Percentiles rank a stretch among this genome's conserved stretches.
These are phyloP conservation scores for Stachybotrys chartarum DNA, from an alignment of 2,329 filamentous ascomycete genomes.

Conservation along the genomic window DNA sequence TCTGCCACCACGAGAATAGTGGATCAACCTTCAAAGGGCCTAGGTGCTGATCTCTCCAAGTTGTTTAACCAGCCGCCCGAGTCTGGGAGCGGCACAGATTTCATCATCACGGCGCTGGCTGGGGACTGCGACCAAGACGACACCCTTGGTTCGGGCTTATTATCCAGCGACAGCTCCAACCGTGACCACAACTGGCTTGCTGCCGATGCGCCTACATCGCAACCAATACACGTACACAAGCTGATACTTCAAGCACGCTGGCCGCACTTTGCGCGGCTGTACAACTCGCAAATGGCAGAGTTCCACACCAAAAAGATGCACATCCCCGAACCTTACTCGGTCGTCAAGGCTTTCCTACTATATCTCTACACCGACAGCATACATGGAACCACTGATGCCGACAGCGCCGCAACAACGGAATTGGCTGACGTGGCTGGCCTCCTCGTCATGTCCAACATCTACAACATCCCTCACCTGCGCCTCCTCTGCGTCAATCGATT, in stretches of 20 bases:
- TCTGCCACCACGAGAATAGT: conserved; percentile 37
- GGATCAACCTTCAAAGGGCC: conserved; percentile 54
- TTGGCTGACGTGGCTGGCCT: conserved; percentile 87
- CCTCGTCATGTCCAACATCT: conserved; percentile 95
- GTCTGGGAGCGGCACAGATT: conserved; percentile 79
- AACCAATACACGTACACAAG: conserved; percentile 88
- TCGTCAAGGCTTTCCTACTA: conserved; percentile 90
- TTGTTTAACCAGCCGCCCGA: conserved; percentile 86
- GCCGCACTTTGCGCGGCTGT: conserved; percentile 92
- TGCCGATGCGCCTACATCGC: conserved; percentile 59
- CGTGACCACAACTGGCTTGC: conserved; percentile 50
- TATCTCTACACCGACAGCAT: conserved; percentile 98
- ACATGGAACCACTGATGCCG: conserved; percentile 40
- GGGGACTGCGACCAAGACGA: conserved; percentile 69
- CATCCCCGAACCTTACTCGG: conserved; percentile 90
- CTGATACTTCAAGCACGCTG: conserved; percentile 91
- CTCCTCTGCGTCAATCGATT: conserved; percentile 87
- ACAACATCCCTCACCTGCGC: conserved; percentile 90
- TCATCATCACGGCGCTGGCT: conserved; percentile 81
- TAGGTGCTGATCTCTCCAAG: conserved; percentile 78
- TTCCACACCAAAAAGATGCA: conserved; percentile 98
- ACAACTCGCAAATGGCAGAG: conserved; percentile 91
- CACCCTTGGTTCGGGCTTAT: conserved; percentile 42
- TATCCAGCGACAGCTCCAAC: conserved; percentile 34
- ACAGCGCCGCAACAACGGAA: conserved; percentile 65